phyloP scores from a whole-genome alignment of 257 asterid genomes.

The Cynanchum wilfordii region DNA sequence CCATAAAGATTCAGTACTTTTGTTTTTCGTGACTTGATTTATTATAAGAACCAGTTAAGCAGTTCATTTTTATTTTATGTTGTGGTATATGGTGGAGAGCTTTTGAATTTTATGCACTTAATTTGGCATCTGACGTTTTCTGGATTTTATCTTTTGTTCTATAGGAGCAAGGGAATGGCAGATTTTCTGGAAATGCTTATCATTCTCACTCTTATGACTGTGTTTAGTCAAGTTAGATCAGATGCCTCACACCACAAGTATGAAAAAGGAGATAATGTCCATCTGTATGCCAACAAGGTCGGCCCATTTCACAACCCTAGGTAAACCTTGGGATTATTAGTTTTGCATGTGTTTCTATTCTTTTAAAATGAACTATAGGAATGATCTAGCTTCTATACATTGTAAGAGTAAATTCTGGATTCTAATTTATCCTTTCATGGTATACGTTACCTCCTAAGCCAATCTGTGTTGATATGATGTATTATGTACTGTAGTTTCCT shows the following conservation, averaged over 20 bases:
- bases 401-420: not conserved
- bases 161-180: not conserved
- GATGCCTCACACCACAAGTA: constrained; percentile 16
- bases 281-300: constrained; percentile 17
- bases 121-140: not conserved
- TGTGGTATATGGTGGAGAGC: not conserved
- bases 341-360: no score
- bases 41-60: not conserved
- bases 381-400: not conserved
- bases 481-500: not conserved
- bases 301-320: constrained; percentile 23
- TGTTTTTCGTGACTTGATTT: not conserved
- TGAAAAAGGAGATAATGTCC: constrained; percentile 23
- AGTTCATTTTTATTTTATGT: not conserved
- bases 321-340: not conserved
- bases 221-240: constrained; percentile 10
- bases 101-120: not conserved
- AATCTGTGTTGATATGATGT: not conserved
- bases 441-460: not conserved
- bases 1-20: not conserved
- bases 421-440: not conserved
- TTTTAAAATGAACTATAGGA: not conserved
- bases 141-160: not conserved
- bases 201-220: not conserved
- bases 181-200: not conserved